Base-by-base conservation (phyloP, 2,329 filamentous ascomycete species). In the Epichloe typhina region DNA sequence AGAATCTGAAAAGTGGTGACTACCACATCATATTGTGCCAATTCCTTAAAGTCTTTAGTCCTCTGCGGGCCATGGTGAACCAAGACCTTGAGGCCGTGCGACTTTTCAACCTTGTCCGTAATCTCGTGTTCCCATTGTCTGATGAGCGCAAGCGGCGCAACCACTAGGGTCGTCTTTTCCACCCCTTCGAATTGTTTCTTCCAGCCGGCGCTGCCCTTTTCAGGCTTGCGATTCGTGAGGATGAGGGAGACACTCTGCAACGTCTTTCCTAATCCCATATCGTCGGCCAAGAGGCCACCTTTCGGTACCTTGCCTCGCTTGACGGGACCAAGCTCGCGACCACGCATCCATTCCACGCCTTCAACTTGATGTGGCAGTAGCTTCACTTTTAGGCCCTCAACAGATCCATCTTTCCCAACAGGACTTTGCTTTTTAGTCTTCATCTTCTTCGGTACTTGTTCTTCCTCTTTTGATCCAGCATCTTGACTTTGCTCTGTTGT, bases 61-160 rank as follows among this genome's bases (percentile, higher is more conserved):
- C 93, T 82, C 54, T 83, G 83, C 1, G 89, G 81, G 0, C 93
- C 93, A 63, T 98, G 93, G 60, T 98, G 94, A 2, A 98, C 85
- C 54, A 85, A 83, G 4, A 97, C 89, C 56, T 82, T 83, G 47
- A 97, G 72, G 19, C 74, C 76, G 56, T 90, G 86, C 3, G 78
- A 76, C 37, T 74, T 72, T 43, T 78, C 71, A 39, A 97, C 82
- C 64, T 88, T 95, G 50, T 86, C 83, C 59, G 84, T 84, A 62
- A 98, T 88, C 66, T 98, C 93, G 1, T 83, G 74, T 68, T 98
- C 93, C 93, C 93, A 98, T 66, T 98, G 93, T 59, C 93, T 86
- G 69, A 98, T 97, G 43, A 98, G 74, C 6, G 93, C 91, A 33
- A 98, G 71, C 1, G 93, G 93, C 2, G 93, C 93, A 48, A 98